These are phyloP conservation scores for Epichloe typhina DNA, from an alignment of 2,329 filamentous ascomycete genomes.

Conservation along the genomic window DNA sequence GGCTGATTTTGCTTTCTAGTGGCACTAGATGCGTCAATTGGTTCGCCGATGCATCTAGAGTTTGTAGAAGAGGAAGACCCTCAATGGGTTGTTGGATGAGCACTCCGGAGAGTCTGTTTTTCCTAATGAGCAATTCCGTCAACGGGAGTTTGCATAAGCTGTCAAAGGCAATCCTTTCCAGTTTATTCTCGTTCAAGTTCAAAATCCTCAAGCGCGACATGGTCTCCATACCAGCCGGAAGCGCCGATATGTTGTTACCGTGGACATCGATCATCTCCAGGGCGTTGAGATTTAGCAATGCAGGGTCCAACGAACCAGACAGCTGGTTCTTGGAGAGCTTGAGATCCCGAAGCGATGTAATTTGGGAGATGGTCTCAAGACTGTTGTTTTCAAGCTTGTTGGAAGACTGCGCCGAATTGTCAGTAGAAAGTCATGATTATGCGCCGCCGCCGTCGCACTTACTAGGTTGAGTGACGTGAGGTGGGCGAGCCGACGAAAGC, in stretches of 20 bases:
- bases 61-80: slow-evolving; percentile 52
- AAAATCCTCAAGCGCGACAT: slow-evolving; percentile 59
- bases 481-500: slow-evolving; percentile 57
- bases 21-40: slow-evolving; percentile 45
- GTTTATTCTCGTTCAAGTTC: slow-evolving; percentile 67
- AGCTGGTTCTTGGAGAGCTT: slow-evolving; percentile 70
- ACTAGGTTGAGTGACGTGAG: slow-evolving; percentile 76
- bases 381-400: slow-evolving; percentile 65
- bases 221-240: slow-evolving; percentile 55
- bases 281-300: slow-evolving; percentile 49
- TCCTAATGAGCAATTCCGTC: slow-evolving; percentile 58
- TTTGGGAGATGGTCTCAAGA: slow-evolving; percentile 61
- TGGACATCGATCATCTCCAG: slow-evolving; percentile 75
- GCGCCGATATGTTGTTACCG: slow-evolving; percentile 59
- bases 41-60: slow-evolving; percentile 67
- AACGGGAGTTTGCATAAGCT: slow-evolving; percentile 54
- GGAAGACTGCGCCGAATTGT: slow-evolving; percentile 43
- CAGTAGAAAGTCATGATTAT: slow-evolving; percentile 7
- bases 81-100: slow-evolving; percentile 53
- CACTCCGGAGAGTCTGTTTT: slow-evolving; percentile 63
- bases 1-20: slow-evolving; percentile 31
- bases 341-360: slow-evolving; percentile 61
- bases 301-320: slow-evolving; percentile 50
- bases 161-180: slow-evolving; percentile 59
- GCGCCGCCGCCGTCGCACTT: slow-evolving; percentile 18